Base-by-base conservation (phyloP, 2,329 filamentous ascomycete genomes). In the Aspergillus melleus region DNA sequence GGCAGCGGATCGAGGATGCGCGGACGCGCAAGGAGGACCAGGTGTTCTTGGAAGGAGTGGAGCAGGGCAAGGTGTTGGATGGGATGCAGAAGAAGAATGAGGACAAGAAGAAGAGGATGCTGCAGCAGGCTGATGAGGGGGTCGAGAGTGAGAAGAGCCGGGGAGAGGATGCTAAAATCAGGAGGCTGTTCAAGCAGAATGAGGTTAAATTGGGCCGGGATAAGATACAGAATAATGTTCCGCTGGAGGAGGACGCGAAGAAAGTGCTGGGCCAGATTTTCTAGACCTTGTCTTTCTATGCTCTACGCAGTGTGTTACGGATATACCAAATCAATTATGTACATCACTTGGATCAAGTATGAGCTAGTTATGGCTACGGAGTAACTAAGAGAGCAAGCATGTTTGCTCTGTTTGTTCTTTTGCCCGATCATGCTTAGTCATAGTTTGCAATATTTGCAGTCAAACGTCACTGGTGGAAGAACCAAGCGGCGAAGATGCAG, bases 201-300 rank as follows among this genome's bases (percentile, higher is more conserved):
- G 75, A 80, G 65, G 76, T 78, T 54, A 66, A 65, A 50, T 24
- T 56, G 39, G 63, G 63, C 6, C 62, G 66, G 24, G 67, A 70
- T 60, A 67, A 67, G 57, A 63, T 64, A n/a, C 59, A 67, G 55
- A 61, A 69, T 57, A 68, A 69, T 52, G 59, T 68, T 24, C 61
- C 57, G 32, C 59, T 79, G 58, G 73, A 65, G 24, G 73, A 75
- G 30, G 76, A 80, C 66, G 74, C 76, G 20, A 78, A 76, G 69
- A 72, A 77, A 42, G 77, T 80, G 10, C 63, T 81, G 62, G 75
- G 76, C 20, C 80, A 80, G 73, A 80, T 81, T 56, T 80, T 80
- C 58, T 80, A 61, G 46, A 51, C 2, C 6, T 19, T 12, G 24
- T 14, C 2, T 6, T 10, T 26, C 32, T 50, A 70, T 61, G 20